These are phyloP conservation scores for Aspergillus sp. DNA, from an alignment of 2,329 filamentous ascomycete species.

Conservation along the genomic window DNA sequence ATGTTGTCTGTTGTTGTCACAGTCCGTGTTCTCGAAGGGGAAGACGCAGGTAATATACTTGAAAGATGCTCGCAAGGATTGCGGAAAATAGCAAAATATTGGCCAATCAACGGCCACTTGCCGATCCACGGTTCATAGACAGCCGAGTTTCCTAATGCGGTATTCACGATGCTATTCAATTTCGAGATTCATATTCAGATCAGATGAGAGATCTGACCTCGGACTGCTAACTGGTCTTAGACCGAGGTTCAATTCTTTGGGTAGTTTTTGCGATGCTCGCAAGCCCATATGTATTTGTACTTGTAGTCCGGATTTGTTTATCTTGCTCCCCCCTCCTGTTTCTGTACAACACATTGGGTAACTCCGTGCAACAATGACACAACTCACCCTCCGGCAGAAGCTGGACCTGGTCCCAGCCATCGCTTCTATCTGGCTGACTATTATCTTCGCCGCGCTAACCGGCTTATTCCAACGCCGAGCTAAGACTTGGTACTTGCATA, in stretches of 20 bases:
- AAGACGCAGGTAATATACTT: no score
- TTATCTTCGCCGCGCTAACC: conserved; percentile 23
- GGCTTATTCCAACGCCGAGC: conserved; percentile 22
- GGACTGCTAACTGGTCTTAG: no score
- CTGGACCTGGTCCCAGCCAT: conserved; percentile 29
- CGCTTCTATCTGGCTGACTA: conserved; percentile 18
- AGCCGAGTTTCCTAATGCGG: neutral
- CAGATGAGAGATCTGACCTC: no score
- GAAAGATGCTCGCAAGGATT: neutral
- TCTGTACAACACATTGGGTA: no score
- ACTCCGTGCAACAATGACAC: conserved; percentile 1
- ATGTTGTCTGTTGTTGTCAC: no score
- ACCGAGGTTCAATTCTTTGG: no score
- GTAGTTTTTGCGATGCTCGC: no score
- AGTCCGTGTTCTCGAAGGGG: no score
- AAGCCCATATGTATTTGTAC: no score
- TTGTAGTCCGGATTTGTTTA: no score
- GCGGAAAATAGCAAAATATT: neutral
- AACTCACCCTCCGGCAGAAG: conserved; percentile 23
- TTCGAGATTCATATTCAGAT: neutral
- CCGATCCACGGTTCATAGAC: neutral
- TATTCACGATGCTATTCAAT: neutral
- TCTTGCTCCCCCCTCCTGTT: no score
- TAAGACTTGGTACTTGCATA: conserved; percentile 24
- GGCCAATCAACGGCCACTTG: neutral